These are phyloP conservation scores for Trichoderma cornu-damae DNA, from an alignment of 2,329 filamentous ascomycete genomes.

Conservation along the genomic window DNA sequence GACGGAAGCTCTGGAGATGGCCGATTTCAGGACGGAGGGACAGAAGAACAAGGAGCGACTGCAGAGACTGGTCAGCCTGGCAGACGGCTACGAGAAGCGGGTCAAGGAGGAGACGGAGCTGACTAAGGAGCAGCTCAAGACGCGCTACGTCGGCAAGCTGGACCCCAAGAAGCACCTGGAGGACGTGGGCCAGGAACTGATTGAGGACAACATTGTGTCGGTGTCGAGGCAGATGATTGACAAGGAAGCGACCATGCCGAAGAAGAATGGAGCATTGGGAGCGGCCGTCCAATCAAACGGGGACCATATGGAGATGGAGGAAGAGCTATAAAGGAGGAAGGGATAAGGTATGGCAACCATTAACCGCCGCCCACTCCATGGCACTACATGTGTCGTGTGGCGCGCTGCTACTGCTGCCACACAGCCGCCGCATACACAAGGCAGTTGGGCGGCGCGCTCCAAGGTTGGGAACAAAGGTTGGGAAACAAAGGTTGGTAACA, in stretches of 20 bases:
- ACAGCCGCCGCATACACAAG: not conserved
- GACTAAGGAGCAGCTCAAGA: slow-evolving; percentile 96
- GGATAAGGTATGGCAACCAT: slow-evolving; percentile 19
- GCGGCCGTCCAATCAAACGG: slow-evolving; percentile 49
- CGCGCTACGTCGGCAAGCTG: slow-evolving; percentile 96
- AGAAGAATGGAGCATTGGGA: slow-evolving; percentile 50
- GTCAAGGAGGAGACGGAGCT: slow-evolving; percentile 98
- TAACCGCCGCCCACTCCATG: not conserved
- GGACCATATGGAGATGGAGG: slow-evolving; percentile 61
- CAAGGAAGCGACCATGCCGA: slow-evolving; percentile 92
- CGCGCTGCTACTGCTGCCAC: not conserved
- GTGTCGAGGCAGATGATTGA: slow-evolving; percentile 99
- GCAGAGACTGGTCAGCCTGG: slow-evolving; percentile 79
- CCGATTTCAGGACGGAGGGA: slow-evolving; percentile 83
- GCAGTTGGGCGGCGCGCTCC: slow-evolving; percentile 17
- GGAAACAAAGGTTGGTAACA: slow-evolving; percentile 19
- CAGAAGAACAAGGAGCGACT: slow-evolving; percentile 82
- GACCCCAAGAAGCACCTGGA: slow-evolving; percentile 99
- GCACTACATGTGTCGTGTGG: not conserved
- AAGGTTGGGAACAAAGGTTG: slow-evolving; percentile 20
- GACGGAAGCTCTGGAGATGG: slow-evolving; percentile 97
- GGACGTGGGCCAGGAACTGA: slow-evolving; percentile 90
- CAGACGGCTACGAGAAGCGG: slow-evolving; percentile 96
- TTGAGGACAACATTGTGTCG: slow-evolving; percentile 98
- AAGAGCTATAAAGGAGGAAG: slow-evolving; percentile 39